Conservation (phyloP, 2,329 filamentous ascomycete genomes). For the Aspergillus tamarii region DNA sequence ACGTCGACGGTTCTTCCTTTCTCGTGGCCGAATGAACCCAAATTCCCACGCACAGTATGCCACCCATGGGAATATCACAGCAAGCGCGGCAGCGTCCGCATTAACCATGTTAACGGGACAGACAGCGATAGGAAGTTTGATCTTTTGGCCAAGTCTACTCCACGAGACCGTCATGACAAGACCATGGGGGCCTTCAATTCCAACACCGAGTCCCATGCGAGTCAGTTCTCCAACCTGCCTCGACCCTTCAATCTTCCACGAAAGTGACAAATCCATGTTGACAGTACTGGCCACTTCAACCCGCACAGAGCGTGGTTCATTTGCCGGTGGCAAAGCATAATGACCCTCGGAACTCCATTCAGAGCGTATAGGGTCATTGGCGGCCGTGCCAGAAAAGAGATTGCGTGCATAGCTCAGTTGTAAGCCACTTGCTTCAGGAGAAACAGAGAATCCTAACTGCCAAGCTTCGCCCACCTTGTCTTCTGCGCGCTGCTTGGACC, state of each 20-base stretch:
- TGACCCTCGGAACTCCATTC: constrained; percentile 48
- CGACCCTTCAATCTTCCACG: constrained; percentile 40
- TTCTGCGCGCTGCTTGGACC: constrained; percentile 23
- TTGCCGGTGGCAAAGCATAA: constrained; percentile 33
- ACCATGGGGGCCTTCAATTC: constrained; percentile 37
- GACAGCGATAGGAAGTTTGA: constrained; percentile 44
- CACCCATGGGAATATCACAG: constrained; percentile 42
- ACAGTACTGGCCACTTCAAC: constrained; percentile 37
- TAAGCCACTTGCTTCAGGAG: constrained; percentile 33
- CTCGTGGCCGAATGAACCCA: constrained; percentile 43
- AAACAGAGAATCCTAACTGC: constrained; percentile 34
- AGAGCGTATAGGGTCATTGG: constrained; percentile 36
- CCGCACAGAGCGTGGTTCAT: constrained; percentile 36
- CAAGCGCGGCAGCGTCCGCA: constrained; percentile 38
- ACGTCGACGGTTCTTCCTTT: constrained; percentile 39
- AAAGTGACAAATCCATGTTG: constrained; percentile 31
- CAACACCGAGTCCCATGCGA: constrained; percentile 43
- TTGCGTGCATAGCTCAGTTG: constrained; percentile 41
- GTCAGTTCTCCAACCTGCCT: constrained; percentile 43
- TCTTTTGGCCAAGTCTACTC: constrained; percentile 44
- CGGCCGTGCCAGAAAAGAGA: constrained; percentile 39
- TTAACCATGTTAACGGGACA: constrained; percentile 39
- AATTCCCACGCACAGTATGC: constrained; percentile 47
- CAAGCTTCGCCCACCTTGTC: constrained; percentile 37
- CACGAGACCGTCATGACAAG: constrained; percentile 44